A percentile compares a stretch with the other conserved stretches of the same genome.
These are phyloP conservation scores for Penicillium digitatum DNA, from an alignment of 2,329 filamentous ascomycete species.

Conservation along the genomic window DNA sequence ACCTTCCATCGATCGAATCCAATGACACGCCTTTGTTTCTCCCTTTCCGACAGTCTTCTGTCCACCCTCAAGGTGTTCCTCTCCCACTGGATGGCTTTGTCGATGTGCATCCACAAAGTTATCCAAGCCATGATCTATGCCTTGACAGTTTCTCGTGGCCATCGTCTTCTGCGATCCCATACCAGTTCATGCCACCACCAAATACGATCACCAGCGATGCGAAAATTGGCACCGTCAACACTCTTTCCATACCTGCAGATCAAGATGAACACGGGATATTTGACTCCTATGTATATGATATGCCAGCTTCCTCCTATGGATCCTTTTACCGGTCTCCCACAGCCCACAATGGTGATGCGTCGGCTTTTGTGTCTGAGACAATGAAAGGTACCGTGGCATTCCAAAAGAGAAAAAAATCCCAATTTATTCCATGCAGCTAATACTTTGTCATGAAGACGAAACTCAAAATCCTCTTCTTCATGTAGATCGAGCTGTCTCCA, in stretches of 20 bases:
- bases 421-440: conserved; percentile 40
- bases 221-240: conserved; percentile 38
- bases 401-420: conserved; percentile 39
- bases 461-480: conserved; percentile 31
- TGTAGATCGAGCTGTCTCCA: conserved; percentile 31
- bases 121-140: conserved; percentile 12
- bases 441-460: conserved; percentile 33
- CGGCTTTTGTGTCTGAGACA: conserved; percentile 40
- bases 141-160: conserved; percentile 13
- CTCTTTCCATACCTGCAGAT: conserved; percentile 33
- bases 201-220: conserved; percentile 36
- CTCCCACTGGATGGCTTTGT: background rate
- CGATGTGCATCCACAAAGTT: conserved; percentile 2
- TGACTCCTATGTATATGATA: conserved; percentile 41
- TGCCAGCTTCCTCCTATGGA: conserved; percentile 40
- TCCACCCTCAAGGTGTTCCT: background rate
- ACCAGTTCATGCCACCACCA: conserved; percentile 24
- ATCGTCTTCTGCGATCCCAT: conserved; percentile 15
- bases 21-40: background rate
- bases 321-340: conserved; percentile 32
- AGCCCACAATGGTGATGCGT: conserved; percentile 40
- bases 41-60: conserved; percentile 2
- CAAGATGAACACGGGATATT: conserved; percentile 34
- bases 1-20: background rate
- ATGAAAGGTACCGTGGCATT: conserved; percentile 40